Base-by-base conservation (phyloP, 768 basidiomycete genomes). In the Lepiota venenata region DNA sequence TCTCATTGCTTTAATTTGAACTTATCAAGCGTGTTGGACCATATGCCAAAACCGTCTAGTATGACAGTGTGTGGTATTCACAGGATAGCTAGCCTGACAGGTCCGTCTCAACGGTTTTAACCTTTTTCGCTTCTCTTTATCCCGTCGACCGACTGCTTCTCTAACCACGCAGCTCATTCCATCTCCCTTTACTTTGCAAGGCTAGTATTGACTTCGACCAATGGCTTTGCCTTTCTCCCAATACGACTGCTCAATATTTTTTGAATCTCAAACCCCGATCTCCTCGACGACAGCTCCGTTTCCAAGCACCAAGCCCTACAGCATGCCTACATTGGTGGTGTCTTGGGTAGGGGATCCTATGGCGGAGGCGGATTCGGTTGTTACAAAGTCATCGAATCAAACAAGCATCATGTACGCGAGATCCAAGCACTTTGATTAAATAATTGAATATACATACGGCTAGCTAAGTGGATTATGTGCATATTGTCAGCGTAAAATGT, bases 111-210 rank as follows among this genome's bases (percentile, higher is more conserved):
- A 89, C 66, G 75, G 69, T 49, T 70, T 69, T 27, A 93, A 93
- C 61, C 66, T 88, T 1, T n/a, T n/a, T n/a, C n/a, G n/a, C 87
- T 88, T 0, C 92, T 90, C 69, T 90, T 92, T 73, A 66, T 88
- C 14, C 80, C 87, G 0, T 88, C 90, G 4, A 80, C 82, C 2
- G 71, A 75, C 0, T 74, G 93, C 52, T 93, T 93, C 68, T 81
- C 86, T 4, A 93, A 92, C 65, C 93, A 93, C 62, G 84, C 82
- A 14, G 88, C 87, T 65, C 61, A 79, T 61, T 11, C 1, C 35
- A 6, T 32, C 12, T 41, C 8, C n/a, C 29, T 29, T 43, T 35
- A n/a, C 21, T 12, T 12, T 43, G 16, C 21, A 14, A 1, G 27
- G 25, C 12, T 18, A 54, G 7, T 18, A 46, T 36, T 39, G 47